Conservation (phyloP, 495 filamentous ascomycete species). For the Neurospora tetrasperma region DNA sequence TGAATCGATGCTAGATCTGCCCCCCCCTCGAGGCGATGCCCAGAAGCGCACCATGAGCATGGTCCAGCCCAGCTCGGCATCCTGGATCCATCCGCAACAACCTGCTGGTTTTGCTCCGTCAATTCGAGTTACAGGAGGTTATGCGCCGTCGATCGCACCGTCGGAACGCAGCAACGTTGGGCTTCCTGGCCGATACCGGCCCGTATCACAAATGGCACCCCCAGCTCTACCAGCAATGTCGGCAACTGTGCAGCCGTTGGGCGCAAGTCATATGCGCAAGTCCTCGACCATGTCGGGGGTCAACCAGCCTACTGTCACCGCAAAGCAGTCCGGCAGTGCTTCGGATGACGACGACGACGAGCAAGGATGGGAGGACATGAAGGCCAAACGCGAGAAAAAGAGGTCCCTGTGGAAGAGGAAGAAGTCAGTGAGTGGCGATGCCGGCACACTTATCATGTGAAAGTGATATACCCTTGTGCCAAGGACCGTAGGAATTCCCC, state of each 20-base stretch:
- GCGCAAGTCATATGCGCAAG: conserved; percentile 26
- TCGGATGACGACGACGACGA: conserved; percentile 73
- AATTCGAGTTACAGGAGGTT: conserved; percentile 35
- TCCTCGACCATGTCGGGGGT: conserved; percentile 44
- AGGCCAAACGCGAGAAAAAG: conserved; percentile 72
- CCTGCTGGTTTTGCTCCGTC: conserved; percentile 36
- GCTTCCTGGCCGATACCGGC: conserved; percentile 81
- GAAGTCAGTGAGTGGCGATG: conserved; percentile 37
- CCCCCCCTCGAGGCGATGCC: conserved; percentile 24
- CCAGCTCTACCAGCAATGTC: conserved; percentile 16
- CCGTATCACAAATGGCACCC: conserved; percentile 54
- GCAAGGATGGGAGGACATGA: conserved; percentile 76
- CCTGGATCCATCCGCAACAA: conserved; percentile 34
- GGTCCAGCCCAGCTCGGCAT: conserved; percentile 57
- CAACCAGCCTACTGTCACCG: conserved; percentile 13
- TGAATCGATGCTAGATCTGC: conserved; percentile 28
- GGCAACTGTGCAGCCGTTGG: not conserved
- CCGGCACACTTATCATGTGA: conserved; percentile 34
- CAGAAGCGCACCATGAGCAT: conserved; percentile 65
- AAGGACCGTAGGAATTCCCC: not conserved
- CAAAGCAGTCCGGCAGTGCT: conserved; percentile 21
- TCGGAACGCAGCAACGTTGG: conserved; percentile 92
- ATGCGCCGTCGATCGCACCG: conserved; percentile 67
- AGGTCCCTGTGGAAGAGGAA: conserved; percentile 62
- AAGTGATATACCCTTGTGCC: not conserved